Evolutionary conservation across 2,329 filamentous ascomycete species (phyloP), one percentile per base, ranked within the genome.

Genomic region (Lojkania enalia): DNA sequence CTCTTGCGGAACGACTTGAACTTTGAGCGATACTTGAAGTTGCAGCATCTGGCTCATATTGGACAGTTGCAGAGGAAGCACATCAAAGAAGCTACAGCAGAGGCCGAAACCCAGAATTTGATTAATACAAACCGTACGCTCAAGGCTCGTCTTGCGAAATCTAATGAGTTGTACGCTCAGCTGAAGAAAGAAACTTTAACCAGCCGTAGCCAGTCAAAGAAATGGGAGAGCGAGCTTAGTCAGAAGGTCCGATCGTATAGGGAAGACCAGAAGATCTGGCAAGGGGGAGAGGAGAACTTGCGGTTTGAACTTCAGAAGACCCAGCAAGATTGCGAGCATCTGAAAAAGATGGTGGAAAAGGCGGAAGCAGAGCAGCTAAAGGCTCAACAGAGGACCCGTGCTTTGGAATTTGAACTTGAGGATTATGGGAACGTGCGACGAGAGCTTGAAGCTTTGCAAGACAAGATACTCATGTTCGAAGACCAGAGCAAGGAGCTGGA

Each of bases 1-100:
- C 72, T 91, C 2, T 70, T 94, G 9, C 83, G 86, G 33, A 94
- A 91, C 50, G 88, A 94, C 57, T 75, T 94, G 32, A 88, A 87
- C 53, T 94, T 92, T 60, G 89, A 94, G 66, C 79, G 87, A 19
- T 92, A 90, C 67, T 78, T 92, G 58, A 92, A 91, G 63, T 83
- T 90, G 52, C 88, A 94, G 60, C 88, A 92, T 64, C 81, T 91
- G 54, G 81, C 85, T 2, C 87, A 92, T 47, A 91, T 94, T 61
- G 87, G 87, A 1, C 86, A 89, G 59, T 71, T 94, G 31, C 85
- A 88, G 55, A 79, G 87, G 12, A 84, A 84, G 50, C 85, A 90
- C 46, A 82, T 92, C 52, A 82, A 82, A 52, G 86, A 91, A 64
- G 87, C 87, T 5, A 86, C 87, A 1, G 86, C 83, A 1, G 88